Evolutionary conservation across 2,329 filamentous ascomycete species (phyloP).

Genomic region (Sporothrix brasiliensis): DNA sequence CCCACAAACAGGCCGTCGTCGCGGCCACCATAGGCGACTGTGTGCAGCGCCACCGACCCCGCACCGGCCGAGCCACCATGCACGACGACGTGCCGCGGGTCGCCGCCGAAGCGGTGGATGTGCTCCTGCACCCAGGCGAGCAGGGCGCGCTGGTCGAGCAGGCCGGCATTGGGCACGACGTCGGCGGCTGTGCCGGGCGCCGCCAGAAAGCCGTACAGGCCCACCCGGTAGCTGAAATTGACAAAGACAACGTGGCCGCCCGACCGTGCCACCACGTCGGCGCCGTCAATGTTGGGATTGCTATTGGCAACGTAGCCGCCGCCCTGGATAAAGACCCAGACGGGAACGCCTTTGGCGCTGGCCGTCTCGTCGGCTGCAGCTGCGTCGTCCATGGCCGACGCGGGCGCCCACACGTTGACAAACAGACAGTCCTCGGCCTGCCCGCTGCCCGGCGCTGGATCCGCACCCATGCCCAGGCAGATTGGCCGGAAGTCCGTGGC

Average conservation of each 20-base stretch:
- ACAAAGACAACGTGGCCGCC: constrained; percentile 54
- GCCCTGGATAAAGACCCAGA: constrained; percentile 55
- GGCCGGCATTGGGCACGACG: constrained; percentile 47
- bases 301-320: constrained; percentile 55
- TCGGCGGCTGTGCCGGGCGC: neutral
- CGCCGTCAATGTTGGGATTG: constrained; percentile 54
- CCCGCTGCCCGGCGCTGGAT: neutral
- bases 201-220: constrained; percentile 64
- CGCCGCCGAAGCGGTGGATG: constrained; percentile 46
- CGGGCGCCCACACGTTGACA: constrained; percentile 65
- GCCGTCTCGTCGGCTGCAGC: neutral
- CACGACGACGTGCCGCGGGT: constrained; percentile 33
- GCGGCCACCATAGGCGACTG: constrained; percentile 49
- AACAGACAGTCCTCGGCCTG: constrained; percentile 68
- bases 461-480: constrained; percentile 47
- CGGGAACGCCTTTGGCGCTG: constrained; percentile 44
- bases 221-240: constrained; percentile 65
- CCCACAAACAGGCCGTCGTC: constrained; percentile 52
- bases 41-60: constrained; percentile 30
- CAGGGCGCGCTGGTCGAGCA: constrained; percentile 64
- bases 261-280: constrained; percentile 47
- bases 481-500: constrained; percentile 20
- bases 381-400: constrained; percentile 28
- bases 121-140: constrained; percentile 65
- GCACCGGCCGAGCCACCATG: constrained; percentile 35